A percentile compares a stretch with the other conserved stretches of the same genome.
These are phyloP conservation scores for Chalciporus chontae DNA, from an alignment of 768 basidiomycete species.

Conservation along the genomic window DNA sequence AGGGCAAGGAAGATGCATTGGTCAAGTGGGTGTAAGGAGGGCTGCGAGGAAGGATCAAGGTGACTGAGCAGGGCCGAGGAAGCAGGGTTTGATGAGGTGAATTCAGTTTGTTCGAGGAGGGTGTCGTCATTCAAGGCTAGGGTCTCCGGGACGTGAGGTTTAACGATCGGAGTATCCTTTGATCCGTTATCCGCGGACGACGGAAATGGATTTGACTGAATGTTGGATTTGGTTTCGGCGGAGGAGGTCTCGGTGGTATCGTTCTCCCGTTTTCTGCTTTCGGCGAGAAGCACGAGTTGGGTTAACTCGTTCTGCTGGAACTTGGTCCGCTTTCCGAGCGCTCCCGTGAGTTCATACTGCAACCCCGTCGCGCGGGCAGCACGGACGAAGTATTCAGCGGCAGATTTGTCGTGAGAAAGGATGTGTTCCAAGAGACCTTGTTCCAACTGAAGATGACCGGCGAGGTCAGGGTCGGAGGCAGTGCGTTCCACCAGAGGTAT, in stretches of 20 bases:
- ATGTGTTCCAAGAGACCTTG: conserved; percentile 75
- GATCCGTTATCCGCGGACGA: conserved; percentile 4
- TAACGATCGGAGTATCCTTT: background rate
- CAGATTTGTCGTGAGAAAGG: conserved; percentile 70
- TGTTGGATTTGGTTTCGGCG: conserved; percentile 1
- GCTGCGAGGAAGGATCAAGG: conserved; percentile 81
- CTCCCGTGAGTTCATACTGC: conserved; percentile 89
- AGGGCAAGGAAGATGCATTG: conserved; percentile 90
- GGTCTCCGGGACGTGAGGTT: conserved; percentile 62
- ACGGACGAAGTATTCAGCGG: conserved; percentile 71
- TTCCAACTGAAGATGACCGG: conserved; percentile 68
- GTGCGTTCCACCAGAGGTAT: conserved; percentile 39
- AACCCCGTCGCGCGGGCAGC: conserved; percentile 77
- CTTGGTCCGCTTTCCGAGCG: conserved; percentile 90
- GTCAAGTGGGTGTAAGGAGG: conserved; percentile 86
- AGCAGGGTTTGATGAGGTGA: conserved; percentile 67
- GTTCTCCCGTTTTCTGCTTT: conserved; percentile 55
- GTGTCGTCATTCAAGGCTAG: conserved; percentile 93
- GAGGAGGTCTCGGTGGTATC: conserved; percentile 7
- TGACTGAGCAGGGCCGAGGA: conserved; percentile 53
- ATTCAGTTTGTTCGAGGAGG: conserved; percentile 89
- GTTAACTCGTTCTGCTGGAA: conserved; percentile 83
- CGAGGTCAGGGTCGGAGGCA: conserved; percentile 57
- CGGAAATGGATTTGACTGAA: conserved; percentile 4
- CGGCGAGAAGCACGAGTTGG: conserved; percentile 92